A percentile compares a stretch with the other conserved stretches of the same genome.
phyloP scores from a whole-genome alignment of 176 grass and related monocot species.

The Ensete glaucum region DNA sequence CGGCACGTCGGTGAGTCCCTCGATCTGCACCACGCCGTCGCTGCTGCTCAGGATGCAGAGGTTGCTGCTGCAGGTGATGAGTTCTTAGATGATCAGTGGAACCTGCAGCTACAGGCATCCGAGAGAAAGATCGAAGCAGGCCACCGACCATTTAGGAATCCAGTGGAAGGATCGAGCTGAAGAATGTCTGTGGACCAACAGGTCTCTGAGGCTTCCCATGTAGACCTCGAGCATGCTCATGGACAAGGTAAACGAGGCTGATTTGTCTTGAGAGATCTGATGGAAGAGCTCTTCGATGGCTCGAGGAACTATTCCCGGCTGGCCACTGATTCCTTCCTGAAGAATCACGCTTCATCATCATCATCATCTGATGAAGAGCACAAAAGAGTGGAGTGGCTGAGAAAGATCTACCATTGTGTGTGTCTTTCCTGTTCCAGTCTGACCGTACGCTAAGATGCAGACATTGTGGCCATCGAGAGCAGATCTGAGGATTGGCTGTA shows the following conservation, averaged over 20 bases:
- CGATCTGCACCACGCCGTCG: slow-evolving; percentile 60
- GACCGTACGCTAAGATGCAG: slow-evolving; percentile 14
- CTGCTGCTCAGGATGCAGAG: slow-evolving; percentile 58
- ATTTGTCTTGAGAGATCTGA: slow-evolving; percentile 54
- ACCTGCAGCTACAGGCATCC: too few species aligned
- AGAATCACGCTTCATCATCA: slow-evolving; percentile 14
- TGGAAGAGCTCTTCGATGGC: slow-evolving; percentile 65
- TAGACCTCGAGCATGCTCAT: slow-evolving; percentile 95
- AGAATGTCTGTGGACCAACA: slow-evolving; percentile 63
- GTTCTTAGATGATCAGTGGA: background rate
- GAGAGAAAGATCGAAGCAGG: background rate
- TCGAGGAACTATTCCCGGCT: slow-evolving; percentile 54
- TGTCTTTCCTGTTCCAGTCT: slow-evolving; percentile 12
- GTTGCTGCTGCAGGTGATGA: slow-evolving; percentile 27
- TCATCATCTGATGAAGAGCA: slow-evolving; percentile 2
- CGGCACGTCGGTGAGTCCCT: slow-evolving; percentile 55
- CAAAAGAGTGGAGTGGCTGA: background rate
- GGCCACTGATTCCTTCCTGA: slow-evolving; percentile 71
- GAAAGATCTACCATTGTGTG: slow-evolving; percentile 5
- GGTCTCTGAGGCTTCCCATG: slow-evolving; percentile 72
- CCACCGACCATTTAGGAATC: slow-evolving; percentile 35
- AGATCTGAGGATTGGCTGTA: slow-evolving; percentile 4
- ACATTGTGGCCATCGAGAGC: slow-evolving; percentile 18
- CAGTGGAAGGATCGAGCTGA: slow-evolving; percentile 30
- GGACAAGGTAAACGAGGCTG: slow-evolving; percentile 49